Conservation (phyloP, 1,139 yeast genomes). For the Pichia sp. region DNA sequence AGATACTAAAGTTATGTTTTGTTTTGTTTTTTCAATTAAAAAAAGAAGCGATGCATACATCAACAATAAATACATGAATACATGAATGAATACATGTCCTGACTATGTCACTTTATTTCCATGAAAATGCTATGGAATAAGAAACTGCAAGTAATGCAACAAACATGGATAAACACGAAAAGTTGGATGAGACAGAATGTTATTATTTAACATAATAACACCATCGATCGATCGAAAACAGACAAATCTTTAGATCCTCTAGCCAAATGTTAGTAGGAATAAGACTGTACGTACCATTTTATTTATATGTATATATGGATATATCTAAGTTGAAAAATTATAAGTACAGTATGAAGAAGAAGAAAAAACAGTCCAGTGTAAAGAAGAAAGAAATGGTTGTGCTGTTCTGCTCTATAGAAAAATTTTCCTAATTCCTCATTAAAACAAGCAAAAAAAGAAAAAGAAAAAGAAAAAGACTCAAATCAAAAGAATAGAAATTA, state of each 20-base stretch:
- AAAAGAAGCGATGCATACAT: not conserved
- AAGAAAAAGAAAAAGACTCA: too few species aligned
- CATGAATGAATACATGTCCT: not conserved
- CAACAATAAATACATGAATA: not conserved
- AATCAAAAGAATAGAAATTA: too few species aligned
- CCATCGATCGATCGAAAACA: slow-evolving; percentile 8
- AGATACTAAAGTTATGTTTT: not conserved
- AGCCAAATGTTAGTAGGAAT: slow-evolving; percentile 18
- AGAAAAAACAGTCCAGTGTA: not conserved
- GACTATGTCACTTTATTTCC: not conserved
- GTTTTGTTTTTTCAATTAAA: not conserved
- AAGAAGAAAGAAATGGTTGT: too few species aligned
- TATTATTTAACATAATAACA: too few species aligned
- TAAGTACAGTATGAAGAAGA: not conserved
- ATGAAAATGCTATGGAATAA: not conserved
- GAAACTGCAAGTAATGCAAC: not conserved
- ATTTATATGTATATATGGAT: not conserved
- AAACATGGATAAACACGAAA: not conserved
- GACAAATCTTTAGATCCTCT: slow-evolving; percentile 29
- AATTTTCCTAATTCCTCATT: too few species aligned
- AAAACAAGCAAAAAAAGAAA: too few species aligned
- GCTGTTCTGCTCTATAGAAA: too few species aligned
- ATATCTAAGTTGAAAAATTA: not conserved
- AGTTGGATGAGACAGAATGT: not conserved
- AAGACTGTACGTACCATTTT: slow-evolving; percentile 25